A percentile compares a stretch with the other conserved stretches of the same genome.
Conservation (phyloP, 169 alveolate genomes). For the Plasmodium billcollinsi region DNA sequence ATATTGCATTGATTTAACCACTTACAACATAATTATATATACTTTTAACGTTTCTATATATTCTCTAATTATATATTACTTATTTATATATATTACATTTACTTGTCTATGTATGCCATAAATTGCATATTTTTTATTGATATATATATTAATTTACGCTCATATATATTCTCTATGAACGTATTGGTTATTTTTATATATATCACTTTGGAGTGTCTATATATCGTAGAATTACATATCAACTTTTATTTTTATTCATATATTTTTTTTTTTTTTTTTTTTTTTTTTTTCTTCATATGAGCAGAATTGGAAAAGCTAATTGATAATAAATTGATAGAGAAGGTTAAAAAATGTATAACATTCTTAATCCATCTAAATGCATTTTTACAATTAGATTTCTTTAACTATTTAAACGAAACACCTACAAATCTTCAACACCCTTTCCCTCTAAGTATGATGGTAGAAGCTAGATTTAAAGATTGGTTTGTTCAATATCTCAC, state of each 20-base stretch:
- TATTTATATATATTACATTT: no score
- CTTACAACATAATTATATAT: no score
- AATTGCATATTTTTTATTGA: no score
- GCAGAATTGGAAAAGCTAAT: slow-evolving; percentile 42
- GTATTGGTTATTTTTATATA: no score
- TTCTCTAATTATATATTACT: no score
- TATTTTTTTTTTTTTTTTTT: neutral
- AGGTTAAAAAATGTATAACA: slow-evolving; percentile 33
- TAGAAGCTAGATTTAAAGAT: slow-evolving; percentile 25
- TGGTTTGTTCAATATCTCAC: slow-evolving; percentile 38
- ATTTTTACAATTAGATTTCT: slow-evolving; percentile 49
- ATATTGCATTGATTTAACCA: no score
- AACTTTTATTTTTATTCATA: neutral
- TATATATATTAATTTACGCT: no score
- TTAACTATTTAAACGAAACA: slow-evolving; percentile 42
- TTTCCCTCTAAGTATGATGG: slow-evolving; percentile 20
- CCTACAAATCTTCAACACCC: slow-evolving; percentile 27
- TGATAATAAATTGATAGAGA: slow-evolving; percentile 15
- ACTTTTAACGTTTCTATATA: no score
- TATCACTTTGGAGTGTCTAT: no score
- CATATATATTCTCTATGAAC: no score
- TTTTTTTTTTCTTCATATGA: neutral
- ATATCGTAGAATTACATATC: no score
- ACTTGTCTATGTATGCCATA: no score
- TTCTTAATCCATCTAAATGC: slow-evolving; percentile 43